Evolutionary conservation across 306 rosid species (phyloP).

Genomic region (Pyrus communis): DNA sequence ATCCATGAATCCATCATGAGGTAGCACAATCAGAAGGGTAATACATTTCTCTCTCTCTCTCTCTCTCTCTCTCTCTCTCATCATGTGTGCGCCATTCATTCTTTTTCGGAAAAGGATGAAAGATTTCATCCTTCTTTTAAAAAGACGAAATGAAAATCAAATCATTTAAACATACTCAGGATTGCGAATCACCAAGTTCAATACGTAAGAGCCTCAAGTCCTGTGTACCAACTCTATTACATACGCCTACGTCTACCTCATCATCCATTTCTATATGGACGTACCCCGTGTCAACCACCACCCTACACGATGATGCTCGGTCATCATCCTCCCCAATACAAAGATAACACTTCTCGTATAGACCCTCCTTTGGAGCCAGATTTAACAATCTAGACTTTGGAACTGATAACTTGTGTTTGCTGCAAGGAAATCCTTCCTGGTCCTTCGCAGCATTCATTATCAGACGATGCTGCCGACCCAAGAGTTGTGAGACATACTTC

Average conservation of each 20-base stretch:
- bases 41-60: no score
- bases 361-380: constrained; percentile 86
- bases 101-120: not conserved
- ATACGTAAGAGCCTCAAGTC: constrained; percentile 43
- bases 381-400: constrained; percentile 63
- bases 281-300: constrained; percentile 52
- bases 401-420: constrained; percentile 46
- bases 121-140: no score
- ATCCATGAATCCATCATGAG: no score
- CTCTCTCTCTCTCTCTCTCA: not conserved
- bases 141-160: not conserved
- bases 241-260: not conserved
- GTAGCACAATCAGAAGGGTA: not conserved
- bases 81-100: not conserved
- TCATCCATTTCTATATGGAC: constrained; percentile 62
- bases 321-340: constrained; percentile 27
- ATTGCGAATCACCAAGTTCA: constrained; percentile 58
- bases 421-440: constrained; percentile 33
- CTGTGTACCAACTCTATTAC: constrained; percentile 33
- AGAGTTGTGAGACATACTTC: constrained; percentile 72
- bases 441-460: constrained; percentile 44
- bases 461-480: constrained; percentile 79
- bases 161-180: constrained; percentile 27
- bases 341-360: constrained; percentile 54
- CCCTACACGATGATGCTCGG: constrained; percentile 40